Conservation (phyloP, 345 rosid genomes). For the Toxicodendron radicans region DNA sequence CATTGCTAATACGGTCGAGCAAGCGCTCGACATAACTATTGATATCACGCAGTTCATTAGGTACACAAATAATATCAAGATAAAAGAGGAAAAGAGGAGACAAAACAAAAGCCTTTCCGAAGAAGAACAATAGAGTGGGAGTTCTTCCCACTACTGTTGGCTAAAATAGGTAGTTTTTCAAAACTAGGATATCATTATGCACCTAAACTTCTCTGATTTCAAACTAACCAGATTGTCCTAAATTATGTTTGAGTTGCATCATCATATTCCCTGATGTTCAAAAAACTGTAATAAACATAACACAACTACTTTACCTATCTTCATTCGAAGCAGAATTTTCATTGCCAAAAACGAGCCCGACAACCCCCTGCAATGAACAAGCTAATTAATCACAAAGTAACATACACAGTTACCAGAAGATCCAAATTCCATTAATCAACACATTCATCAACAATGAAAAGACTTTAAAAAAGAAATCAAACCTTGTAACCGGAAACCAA, state of each 20-base stretch:
- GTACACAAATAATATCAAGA: neutral
- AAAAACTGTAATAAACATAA: neutral
- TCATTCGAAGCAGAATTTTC: conserved; percentile 75
- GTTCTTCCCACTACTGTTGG: neutral
- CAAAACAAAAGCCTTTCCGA: neutral
- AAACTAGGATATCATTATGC: neutral
- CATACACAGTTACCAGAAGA: too few relatives aligned
- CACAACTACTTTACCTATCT: conserved; percentile 54
- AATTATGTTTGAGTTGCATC: neutral
- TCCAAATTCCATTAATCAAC: neutral
- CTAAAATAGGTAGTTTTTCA: too few relatives aligned
- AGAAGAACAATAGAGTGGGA: neutral
- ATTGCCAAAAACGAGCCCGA: conserved; percentile 86
- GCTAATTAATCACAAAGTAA: neutral
- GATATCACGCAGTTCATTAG: conserved; percentile 13
- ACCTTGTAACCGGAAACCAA: conserved; percentile 95
- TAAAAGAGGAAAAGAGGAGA: neutral
- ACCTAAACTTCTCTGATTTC: neutral
- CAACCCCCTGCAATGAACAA: conserved; percentile 73
- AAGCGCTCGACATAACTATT: conserved; percentile 83
- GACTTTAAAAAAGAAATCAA: neutral
- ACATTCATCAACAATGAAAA: neutral
- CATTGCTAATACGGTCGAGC: conserved; percentile 88
- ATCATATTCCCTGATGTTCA: neutral
- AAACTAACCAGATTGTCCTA: too few relatives aligned